Evolutionary conservation across 2,329 filamentous ascomycete genomes (phyloP).

Genomic region (Berkeleyomyces basicola): DNA sequence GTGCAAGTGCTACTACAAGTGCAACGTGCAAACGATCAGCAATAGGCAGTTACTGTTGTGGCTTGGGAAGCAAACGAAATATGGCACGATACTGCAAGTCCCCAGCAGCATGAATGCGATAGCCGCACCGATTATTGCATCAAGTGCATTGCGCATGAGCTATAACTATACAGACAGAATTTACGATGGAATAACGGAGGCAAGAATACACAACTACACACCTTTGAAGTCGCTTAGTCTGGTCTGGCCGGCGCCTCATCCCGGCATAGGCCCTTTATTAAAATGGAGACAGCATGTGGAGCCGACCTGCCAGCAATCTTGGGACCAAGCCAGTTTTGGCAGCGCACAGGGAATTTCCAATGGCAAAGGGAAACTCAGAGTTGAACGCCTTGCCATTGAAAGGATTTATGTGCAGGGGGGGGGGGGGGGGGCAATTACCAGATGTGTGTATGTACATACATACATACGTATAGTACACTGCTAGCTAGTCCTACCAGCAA

Average conservation of each 20-base stretch:
- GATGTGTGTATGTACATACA: too few relatives aligned
- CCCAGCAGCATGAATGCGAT: not conserved
- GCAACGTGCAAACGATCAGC: constrained; percentile 1
- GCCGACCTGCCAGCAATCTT: not conserved
- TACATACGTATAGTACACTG: too few relatives aligned
- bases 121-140: not conserved
- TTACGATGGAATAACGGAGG: too few relatives aligned
- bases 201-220: too few relatives aligned
- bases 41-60: constrained; percentile 14
- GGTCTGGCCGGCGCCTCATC: too few relatives aligned
- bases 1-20: not conserved
- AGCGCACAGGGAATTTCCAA: not conserved
- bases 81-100: not conserved
- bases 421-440: too few relatives aligned
- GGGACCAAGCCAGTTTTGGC: not conserved
- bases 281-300: not conserved
- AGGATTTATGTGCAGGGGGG: too few relatives aligned
- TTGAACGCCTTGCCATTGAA: not conserved
- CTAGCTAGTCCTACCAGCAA: too few relatives aligned
- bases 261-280: not conserved
- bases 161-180: too few relatives aligned
- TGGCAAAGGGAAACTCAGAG: not conserved
- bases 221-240: too few relatives aligned
- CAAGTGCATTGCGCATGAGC: too few relatives aligned
- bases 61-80: not conserved